These are phyloP conservation scores for Debaryomyces sp. DNA, from an alignment of 1,139 yeast species.

Conservation along the genomic window DNA sequence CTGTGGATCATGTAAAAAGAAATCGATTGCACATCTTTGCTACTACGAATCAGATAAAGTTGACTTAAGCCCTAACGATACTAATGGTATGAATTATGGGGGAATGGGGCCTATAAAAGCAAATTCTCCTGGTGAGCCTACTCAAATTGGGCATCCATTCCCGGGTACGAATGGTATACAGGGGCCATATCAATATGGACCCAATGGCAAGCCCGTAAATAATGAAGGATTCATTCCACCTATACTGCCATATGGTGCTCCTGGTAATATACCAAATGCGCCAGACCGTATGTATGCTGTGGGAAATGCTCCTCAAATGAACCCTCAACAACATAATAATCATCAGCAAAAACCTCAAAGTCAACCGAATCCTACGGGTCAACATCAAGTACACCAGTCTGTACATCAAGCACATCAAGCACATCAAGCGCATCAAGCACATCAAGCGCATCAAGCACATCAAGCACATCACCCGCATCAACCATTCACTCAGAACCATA, in stretches of 20 bases:
- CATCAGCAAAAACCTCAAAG: not conserved
- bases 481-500: not conserved
- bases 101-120: slow-evolving; percentile 1
- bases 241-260: not conserved
- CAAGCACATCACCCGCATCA: not conserved
- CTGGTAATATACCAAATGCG: slow-evolving; percentile 1
- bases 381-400: not conserved
- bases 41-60: slow-evolving; percentile 52
- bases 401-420: not conserved
- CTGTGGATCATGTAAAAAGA: slow-evolving; percentile 71
- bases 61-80: not conserved
- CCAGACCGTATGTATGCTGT: not conserved
- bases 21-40: slow-evolving; percentile 75
- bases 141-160: not conserved
- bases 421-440: not conserved
- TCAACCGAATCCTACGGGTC: not conserved
- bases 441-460: not conserved
- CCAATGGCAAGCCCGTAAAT: not conserved
- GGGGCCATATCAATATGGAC: not conserved
- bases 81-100: slow-evolving; percentile 12
- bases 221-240: not conserved
- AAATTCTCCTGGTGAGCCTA: not conserved
- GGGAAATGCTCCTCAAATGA: slow-evolving; percentile 3
- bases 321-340: not conserved
- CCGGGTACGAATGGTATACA: not conserved